Evolutionary conservation across 768 basidiomycete genomes (phyloP).

Genomic region (Macrocybe gigantea): DNA sequence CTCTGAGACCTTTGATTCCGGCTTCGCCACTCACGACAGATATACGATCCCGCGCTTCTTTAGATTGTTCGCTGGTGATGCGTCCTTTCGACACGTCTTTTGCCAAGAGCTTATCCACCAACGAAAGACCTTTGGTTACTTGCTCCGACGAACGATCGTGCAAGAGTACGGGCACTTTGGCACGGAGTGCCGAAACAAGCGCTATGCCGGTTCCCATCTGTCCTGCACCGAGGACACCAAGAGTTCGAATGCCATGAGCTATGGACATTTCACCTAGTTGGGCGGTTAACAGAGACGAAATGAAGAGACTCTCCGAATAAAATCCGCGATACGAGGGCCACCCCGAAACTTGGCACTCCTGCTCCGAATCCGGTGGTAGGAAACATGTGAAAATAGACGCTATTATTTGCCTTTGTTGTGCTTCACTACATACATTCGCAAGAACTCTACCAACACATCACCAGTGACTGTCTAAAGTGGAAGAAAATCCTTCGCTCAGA

Average conservation of each 20-base stretch:
- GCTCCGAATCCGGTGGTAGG: neutral
- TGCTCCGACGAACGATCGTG: constrained; percentile 76
- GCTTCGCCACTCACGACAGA: constrained; percentile 43
- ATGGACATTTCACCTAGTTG: constrained; percentile 37
- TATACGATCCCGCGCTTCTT: constrained; percentile 66
- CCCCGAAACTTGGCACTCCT: too few species aligned
- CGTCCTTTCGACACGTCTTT: constrained; percentile 87
- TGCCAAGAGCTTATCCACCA: constrained; percentile 78
- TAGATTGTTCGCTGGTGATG: constrained; percentile 61
- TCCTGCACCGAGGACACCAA: constrained; percentile 79
- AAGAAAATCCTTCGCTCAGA: too few species aligned
- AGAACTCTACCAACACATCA: too few species aligned
- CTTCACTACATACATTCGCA: too few species aligned
- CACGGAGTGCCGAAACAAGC: constrained; percentile 78
- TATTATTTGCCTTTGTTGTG: too few species aligned
- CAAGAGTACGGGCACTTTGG: constrained; percentile 81
- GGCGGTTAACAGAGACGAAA: neutral
- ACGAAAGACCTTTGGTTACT: constrained; percentile 61
- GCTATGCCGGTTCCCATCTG: constrained; percentile 95
- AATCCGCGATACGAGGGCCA: neutral
- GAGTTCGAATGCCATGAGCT: constrained; percentile 64
- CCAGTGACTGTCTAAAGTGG: too few species aligned
- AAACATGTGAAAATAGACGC: too few species aligned
- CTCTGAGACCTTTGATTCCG: constrained; percentile 55
- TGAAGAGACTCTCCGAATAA: neutral